These are phyloP conservation scores for Lenzites betulinus DNA, from an alignment of 768 basidiomycete species.

Conservation along the genomic window DNA sequence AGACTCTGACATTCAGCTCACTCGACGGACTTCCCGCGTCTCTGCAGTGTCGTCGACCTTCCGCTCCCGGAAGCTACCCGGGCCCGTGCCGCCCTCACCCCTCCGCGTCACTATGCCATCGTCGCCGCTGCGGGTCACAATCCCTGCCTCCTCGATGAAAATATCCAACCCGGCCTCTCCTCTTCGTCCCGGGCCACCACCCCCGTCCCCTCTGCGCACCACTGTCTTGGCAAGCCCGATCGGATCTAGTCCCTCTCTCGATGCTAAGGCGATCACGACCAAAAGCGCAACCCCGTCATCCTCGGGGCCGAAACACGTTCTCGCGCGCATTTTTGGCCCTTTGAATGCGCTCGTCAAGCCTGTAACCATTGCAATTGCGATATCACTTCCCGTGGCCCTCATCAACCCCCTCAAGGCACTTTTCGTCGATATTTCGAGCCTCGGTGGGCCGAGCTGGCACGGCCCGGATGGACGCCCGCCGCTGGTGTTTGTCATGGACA, in stretches of 20 bases:
- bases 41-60: constrained; percentile 17
- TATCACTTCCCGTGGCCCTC: constrained; percentile 40
- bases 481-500: constrained; percentile 36
- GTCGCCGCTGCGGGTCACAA: constrained; percentile 5
- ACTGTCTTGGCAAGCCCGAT: constrained; percentile 3
- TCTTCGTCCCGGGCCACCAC: neutral
- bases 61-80: constrained; percentile 3
- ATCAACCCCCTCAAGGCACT: constrained; percentile 36
- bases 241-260: constrained; percentile 1
- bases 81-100: constrained; percentile 3
- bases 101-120: constrained; percentile 6
- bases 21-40: constrained; percentile 26
- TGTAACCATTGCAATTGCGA: constrained; percentile 39
- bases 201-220: neutral
- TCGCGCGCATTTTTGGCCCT: constrained; percentile 17
- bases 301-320: neutral
- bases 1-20: constrained; percentile 33
- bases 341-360: constrained; percentile 37
- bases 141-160: neutral
- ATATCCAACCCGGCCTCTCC: constrained; percentile 13
- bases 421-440: constrained; percentile 28
- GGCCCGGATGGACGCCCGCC: constrained; percentile 40
- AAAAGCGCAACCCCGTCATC: neutral
- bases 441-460: constrained; percentile 34
- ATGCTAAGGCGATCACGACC: neutral